Evolutionary conservation across 73 alveolate genomes (phyloP).

Genomic region (Tetrahymena elliotti): DNA sequence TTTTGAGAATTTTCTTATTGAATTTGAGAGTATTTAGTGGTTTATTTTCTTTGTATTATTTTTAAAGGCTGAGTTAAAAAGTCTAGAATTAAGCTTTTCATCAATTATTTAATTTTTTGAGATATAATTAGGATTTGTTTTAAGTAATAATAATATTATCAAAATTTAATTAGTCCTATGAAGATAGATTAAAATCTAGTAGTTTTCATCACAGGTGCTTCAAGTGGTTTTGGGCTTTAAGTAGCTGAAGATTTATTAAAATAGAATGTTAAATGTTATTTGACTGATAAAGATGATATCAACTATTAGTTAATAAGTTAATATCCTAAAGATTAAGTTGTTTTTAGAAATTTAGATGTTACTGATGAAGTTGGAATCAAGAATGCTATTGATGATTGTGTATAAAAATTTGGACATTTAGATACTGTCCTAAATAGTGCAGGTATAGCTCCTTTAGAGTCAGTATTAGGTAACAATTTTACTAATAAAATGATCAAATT

Average conservation of each 20-base stretch:
- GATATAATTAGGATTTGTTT: not conserved
- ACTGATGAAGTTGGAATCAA: conserved; percentile 52
- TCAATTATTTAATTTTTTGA: no score
- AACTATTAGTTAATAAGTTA: not conserved
- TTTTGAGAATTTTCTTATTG: no score
- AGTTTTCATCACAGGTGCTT: conserved; percentile 70
- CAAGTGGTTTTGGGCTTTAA: conserved; percentile 71
- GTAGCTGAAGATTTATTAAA: conserved; percentile 45
- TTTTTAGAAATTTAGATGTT: conserved; percentile 58
- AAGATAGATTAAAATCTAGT: conserved; percentile 36
- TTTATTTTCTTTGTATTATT: no score
- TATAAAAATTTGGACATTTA: conserved; percentile 51
- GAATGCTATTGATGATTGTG: conserved; percentile 51
- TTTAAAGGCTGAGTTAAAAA: no score
- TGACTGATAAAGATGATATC: conserved; percentile 61
- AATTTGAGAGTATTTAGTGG: not conserved
- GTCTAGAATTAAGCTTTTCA: not conserved
- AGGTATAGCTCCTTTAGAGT: conserved; percentile 57
- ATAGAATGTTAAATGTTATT: conserved; percentile 47
- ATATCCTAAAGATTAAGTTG: conserved; percentile 27
- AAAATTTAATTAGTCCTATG: not conserved
- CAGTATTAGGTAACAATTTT: conserved; percentile 34
- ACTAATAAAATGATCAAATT: conserved; percentile 25
- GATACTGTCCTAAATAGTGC: conserved; percentile 75
- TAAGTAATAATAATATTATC: not conserved